These are phyloP conservation scores for Malus sylvestris DNA, from an alignment of 306 rosid species.

Conservation along the genomic window DNA sequence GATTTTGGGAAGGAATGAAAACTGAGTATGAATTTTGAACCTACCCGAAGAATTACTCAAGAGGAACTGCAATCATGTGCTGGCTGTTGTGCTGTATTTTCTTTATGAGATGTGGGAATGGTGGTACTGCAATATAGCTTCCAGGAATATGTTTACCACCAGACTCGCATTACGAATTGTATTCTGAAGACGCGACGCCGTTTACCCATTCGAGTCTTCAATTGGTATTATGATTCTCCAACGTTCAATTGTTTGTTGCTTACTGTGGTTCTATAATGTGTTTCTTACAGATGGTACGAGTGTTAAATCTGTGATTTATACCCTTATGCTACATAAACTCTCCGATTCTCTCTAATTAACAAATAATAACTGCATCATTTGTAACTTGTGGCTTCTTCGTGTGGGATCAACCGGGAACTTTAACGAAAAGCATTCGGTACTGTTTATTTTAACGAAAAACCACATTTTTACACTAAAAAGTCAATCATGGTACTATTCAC, in stretches of 20 bases:
- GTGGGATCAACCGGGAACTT: no score
- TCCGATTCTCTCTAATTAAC: no score
- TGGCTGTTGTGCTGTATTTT: background rate
- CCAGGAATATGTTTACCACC: background rate
- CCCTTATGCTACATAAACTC: background rate
- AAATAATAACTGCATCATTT: background rate
- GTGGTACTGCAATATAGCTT: background rate
- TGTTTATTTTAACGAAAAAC: no score
- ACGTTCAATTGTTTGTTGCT: background rate
- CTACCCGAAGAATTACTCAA: background rate
- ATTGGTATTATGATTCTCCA: background rate
- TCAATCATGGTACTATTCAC: no score
- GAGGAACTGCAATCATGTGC: background rate
- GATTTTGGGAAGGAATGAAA: constrained; percentile 79
- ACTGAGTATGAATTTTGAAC: background rate
- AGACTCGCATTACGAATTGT: background rate
- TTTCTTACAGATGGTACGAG: background rate
- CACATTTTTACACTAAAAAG: no score
- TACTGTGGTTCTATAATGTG: background rate
- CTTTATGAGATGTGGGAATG: background rate
- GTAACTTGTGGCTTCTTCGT: no score
- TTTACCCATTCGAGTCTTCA: background rate
- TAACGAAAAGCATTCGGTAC: no score
- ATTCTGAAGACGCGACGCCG: background rate
- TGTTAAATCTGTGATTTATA: background rate